These are phyloP conservation scores for Pichia heedii DNA, from an alignment of 805 yeast species.

Conservation along the genomic window DNA sequence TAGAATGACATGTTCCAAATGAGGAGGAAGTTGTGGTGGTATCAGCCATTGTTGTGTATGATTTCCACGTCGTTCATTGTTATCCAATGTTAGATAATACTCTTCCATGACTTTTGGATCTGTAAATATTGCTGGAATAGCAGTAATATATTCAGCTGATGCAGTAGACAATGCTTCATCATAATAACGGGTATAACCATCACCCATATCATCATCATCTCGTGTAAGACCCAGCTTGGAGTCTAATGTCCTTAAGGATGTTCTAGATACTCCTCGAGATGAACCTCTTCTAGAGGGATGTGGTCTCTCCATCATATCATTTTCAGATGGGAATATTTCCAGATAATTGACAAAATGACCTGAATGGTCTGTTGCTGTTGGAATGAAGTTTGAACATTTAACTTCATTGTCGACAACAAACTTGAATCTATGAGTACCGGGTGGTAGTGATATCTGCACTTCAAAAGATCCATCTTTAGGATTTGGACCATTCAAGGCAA, in stretches of 20 bases:
- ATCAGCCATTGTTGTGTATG: slow-evolving; percentile 45
- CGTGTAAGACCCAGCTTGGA: slow-evolving; percentile 55
- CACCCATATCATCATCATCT: slow-evolving; percentile 77
- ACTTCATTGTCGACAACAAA: slow-evolving; percentile 92
- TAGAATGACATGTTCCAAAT: slow-evolving; percentile 84
- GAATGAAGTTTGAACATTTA: slow-evolving; percentile 76
- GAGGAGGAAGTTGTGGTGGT: slow-evolving; percentile 97
- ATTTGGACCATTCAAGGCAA: slow-evolving; percentile 58
- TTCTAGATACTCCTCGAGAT: slow-evolving; percentile 15
- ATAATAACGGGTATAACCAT: slow-evolving; percentile 69
- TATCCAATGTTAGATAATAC: slow-evolving; percentile 68
- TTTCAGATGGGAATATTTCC: slow-evolving; percentile 43
- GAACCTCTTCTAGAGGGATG: too few relatives aligned
- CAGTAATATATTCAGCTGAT: slow-evolving; percentile 39
- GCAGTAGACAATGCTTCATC: slow-evolving; percentile 25
- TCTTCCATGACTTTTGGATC: slow-evolving; percentile 86
- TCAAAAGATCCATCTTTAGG: slow-evolving; percentile 44
- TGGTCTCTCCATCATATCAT: slow-evolving; percentile 19
- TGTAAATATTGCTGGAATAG: slow-evolving; percentile 72
- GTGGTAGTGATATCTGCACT: slow-evolving; percentile 69
- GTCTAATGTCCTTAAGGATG: slow-evolving; percentile 36
- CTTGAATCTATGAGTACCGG: slow-evolving; percentile 88
- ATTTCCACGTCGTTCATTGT: slow-evolving; percentile 17
- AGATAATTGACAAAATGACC: slow-evolving; percentile 92
- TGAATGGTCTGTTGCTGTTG: slow-evolving; percentile 96